Conservation (phyloP, 2,329 filamentous ascomycete species). For the Tothia fuscella region DNA sequence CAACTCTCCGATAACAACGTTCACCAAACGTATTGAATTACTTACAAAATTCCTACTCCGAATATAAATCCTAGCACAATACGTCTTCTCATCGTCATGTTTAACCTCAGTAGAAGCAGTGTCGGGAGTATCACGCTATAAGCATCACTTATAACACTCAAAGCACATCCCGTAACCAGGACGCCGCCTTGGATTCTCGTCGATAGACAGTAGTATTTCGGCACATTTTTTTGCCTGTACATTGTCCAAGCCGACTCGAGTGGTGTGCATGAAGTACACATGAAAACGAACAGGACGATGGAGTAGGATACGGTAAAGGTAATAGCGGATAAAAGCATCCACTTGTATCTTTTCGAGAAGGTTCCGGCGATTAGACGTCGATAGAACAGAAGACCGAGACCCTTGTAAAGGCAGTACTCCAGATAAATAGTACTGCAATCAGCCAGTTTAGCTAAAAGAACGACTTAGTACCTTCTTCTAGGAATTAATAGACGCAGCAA, state of each 20-base stretch:
- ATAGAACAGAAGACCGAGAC: conserved; percentile 27
- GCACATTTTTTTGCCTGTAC: conserved; percentile 17
- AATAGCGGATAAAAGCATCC: conserved; percentile 17
- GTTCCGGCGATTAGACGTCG: conserved; percentile 22
- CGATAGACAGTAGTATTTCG: conserved; percentile 16
- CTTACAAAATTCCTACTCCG: conserved; percentile 13
- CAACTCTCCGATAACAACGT: too few relatives aligned
- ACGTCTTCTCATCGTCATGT: conserved; percentile 14
- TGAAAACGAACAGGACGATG: conserved; percentile 19
- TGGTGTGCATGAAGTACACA: conserved; percentile 21
- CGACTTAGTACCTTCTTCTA: background rate
- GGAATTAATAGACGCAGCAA: background rate
- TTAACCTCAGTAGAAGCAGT: conserved; percentile 14
- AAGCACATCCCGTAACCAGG: conserved; percentile 13
- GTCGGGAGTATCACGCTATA: conserved; percentile 16
- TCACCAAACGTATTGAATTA: background rate
- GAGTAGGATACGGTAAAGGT: conserved; percentile 15
- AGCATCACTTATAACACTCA: conserved; percentile 14
- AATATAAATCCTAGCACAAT: conserved; percentile 13
- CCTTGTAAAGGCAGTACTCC: conserved; percentile 23
- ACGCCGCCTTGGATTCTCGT: background rate
- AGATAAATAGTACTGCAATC: conserved; percentile 21
- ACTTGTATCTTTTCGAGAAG: conserved; percentile 18
- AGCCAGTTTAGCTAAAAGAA: conserved; percentile 21
- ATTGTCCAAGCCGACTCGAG: conserved; percentile 23